phyloP scores from a whole-genome alignment of 805 yeast species.

The Teunomyces pallodes region DNA sequence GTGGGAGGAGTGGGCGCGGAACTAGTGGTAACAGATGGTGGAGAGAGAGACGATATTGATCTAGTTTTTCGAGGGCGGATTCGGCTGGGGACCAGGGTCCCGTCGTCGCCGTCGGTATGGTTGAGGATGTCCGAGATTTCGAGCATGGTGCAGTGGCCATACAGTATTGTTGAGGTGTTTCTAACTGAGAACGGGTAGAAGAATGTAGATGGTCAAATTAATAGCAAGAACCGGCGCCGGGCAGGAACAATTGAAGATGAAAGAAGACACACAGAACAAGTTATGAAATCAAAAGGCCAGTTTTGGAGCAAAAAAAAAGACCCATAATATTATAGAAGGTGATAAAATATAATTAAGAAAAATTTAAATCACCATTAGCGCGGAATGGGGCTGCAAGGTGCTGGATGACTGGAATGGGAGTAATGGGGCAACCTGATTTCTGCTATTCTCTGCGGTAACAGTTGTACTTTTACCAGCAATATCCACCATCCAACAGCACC shows the following conservation, averaged over 20 bases:
- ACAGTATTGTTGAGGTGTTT: not conserved
- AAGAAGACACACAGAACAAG: not conserved
- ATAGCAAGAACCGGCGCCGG: not conserved
- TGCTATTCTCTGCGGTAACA: not conserved
- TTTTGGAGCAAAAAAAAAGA: constrained; percentile 1
- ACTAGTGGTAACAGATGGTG: not conserved
- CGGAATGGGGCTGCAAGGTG: not conserved
- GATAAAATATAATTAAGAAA: constrained; percentile 1
- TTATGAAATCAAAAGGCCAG: constrained; percentile 1
- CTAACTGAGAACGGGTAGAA: not conserved
- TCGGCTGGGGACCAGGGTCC: not conserved
- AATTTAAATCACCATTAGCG: not conserved
- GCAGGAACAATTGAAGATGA: not conserved
- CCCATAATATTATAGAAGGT: constrained; percentile 1
- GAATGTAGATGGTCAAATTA: not conserved
- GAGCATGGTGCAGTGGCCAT: constrained; percentile 10
- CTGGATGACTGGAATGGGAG: not conserved
- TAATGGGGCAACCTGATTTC: not conserved
- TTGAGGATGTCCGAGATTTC: constrained; percentile 19
- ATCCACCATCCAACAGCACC: not conserved
- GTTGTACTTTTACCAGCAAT: not conserved
- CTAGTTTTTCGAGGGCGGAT: not conserved
- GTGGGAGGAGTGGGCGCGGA: not conserved
- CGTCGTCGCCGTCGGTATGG: constrained; percentile 7
- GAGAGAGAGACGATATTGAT: constrained; percentile 6